Conservation (phyloP, 192 early-diverging fungal genomes). For the Mortierella claussenii region DNA sequence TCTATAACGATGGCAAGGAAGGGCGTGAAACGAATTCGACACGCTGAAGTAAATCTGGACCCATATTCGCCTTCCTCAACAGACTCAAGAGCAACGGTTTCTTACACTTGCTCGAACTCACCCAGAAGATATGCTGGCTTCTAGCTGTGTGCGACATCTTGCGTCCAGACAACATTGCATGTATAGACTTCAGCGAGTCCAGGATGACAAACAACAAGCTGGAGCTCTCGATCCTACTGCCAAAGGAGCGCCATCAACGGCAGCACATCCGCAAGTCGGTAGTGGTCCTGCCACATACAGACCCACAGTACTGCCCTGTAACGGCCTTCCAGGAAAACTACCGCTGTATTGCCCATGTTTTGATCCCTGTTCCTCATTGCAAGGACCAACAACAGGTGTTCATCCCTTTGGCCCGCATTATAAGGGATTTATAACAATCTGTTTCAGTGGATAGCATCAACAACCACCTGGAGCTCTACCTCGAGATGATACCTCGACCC, state of each 20-base stretch:
- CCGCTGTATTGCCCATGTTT: neutral
- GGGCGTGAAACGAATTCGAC: neutral
- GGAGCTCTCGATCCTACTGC: slow-evolving; percentile 10
- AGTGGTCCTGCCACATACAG: neutral
- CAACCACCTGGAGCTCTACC: too few species aligned
- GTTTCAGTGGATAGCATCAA: too few species aligned
- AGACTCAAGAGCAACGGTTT: neutral
- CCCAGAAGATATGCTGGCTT: slow-evolving; percentile 13
- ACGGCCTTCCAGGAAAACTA: slow-evolving; percentile 1
- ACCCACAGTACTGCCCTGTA: slow-evolving; percentile 15
- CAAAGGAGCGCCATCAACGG: slow-evolving; percentile 12
- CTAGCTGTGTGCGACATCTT: slow-evolving; percentile 21
- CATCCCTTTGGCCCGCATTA: slow-evolving; percentile 1
- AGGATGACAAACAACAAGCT: neutral
- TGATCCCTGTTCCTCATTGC: neutral
- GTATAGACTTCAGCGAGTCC: slow-evolving; percentile 1
- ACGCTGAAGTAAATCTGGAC: neutral
- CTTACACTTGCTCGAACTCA: neutral
- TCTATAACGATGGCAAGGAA: neutral
- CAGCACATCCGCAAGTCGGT: slow-evolving; percentile 15
- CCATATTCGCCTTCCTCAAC: neutral
- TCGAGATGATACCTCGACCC: too few species aligned
- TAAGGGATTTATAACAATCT: too few species aligned
- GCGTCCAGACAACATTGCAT: slow-evolving; percentile 17
- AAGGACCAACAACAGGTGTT: neutral